These are phyloP conservation scores for Juncus effusus DNA, from an alignment of 176 grass and related monocot species.

Conservation along the genomic window DNA sequence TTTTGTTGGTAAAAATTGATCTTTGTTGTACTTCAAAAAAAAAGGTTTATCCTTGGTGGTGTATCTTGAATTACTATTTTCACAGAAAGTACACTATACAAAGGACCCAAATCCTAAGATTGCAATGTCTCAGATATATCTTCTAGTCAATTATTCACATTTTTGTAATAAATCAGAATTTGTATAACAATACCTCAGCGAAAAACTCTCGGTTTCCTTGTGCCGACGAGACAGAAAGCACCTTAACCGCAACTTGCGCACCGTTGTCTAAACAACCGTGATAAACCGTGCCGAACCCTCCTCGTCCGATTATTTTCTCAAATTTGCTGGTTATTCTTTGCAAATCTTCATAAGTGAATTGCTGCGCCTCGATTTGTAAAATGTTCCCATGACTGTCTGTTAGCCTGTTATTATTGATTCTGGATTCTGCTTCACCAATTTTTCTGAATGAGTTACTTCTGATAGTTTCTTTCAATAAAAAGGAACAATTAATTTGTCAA, in stretches of 20 bases:
- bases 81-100: too few relatives aligned
- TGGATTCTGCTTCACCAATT: neutral
- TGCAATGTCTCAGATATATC: too few relatives aligned
- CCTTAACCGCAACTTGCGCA: conserved; percentile 27
- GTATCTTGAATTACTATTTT: too few relatives aligned
- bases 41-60: too few relatives aligned
- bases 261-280: conserved; percentile 13
- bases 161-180: too few relatives aligned
- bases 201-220: conserved; percentile 22
- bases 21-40: too few relatives aligned
- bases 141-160: too few relatives aligned
- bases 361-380: neutral
- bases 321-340: conserved; percentile 29
- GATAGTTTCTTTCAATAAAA: too few relatives aligned
- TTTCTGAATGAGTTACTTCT: neutral
- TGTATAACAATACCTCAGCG: conserved; percentile 9
- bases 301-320: conserved; percentile 17
- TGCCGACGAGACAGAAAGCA: conserved; percentile 7
- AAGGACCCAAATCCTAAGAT: too few relatives aligned
- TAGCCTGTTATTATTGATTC: neutral
- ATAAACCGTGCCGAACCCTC: conserved; percentile 26
- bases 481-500: too few relatives aligned
- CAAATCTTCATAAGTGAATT: conserved; percentile 23
- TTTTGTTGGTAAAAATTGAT: too few relatives aligned
- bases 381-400: neutral